Evolutionary conservation across 345 rosid species (phyloP).

Genomic region (Murraya paniculata): DNA sequence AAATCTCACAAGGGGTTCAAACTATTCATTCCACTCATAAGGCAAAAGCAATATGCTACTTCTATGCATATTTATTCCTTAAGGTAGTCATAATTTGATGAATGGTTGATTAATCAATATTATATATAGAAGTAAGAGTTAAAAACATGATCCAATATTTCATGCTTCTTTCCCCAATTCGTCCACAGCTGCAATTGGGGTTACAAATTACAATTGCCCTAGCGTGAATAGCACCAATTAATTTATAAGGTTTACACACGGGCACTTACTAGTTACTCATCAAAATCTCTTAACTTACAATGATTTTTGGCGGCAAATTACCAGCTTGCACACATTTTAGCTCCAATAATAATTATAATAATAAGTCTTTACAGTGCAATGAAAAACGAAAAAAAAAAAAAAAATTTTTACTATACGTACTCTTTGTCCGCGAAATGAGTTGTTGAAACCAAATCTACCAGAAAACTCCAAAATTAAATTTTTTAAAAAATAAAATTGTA

Average conservation of each 20-base stretch:
- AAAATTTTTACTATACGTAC: constrained; percentile 50
- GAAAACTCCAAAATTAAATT: constrained; percentile 4
- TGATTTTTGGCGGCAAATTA: no score
- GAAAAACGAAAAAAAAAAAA: neutral
- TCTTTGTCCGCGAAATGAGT: constrained; percentile 89
- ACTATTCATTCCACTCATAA: neutral
- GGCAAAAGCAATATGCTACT: neutral
- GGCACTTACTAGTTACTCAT: neutral
- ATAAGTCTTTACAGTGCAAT: constrained; percentile 21
- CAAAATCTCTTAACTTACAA: no score
- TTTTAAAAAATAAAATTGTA: neutral
- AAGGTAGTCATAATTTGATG: neutral
- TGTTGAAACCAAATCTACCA: constrained; percentile 79
- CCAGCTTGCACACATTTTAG: no score
- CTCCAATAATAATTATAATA: constrained; percentile 13
- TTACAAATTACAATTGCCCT: no score
- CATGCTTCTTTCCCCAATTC: no score
- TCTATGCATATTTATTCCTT: neutral
- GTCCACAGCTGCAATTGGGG: no score
- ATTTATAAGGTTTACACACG: neutral
- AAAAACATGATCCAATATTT: no score
- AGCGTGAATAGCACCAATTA: neutral
- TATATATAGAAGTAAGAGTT: no score
- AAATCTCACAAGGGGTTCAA: neutral
- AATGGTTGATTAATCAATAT: no score